A percentile compares a stretch with the other conserved stretches of the same genome.
phyloP scores from a whole-genome alignment of 257 asterid genomes.

The Gentiana dahurica region DNA sequence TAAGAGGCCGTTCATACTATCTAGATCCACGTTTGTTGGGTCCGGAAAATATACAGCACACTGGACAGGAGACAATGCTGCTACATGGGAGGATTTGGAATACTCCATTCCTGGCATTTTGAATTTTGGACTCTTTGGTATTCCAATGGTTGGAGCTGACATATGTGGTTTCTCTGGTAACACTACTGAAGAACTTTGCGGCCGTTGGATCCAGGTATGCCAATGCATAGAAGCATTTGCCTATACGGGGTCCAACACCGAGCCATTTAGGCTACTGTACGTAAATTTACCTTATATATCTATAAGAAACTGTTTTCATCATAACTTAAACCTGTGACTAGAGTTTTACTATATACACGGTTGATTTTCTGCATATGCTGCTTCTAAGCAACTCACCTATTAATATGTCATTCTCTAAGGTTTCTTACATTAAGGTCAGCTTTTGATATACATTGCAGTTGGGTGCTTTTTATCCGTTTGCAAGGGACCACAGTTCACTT shows the following conservation, averaged over 20 bases:
- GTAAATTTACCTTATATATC: no score
- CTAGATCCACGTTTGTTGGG: constrained; percentile 84
- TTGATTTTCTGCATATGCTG: no score
- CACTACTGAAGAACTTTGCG: constrained; percentile 86
- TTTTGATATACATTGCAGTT: background rate
- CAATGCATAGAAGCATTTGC: no score
- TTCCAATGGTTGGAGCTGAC: constrained; percentile 97
- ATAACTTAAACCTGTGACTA: no score
- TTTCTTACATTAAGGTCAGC: no score
- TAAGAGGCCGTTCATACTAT: constrained; percentile 74
- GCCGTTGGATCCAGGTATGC: constrained; percentile 79
- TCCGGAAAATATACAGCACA: constrained; percentile 84
- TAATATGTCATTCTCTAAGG: no score
- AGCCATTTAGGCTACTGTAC: no score
- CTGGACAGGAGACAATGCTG: constrained; percentile 96
- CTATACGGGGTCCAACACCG: no score
- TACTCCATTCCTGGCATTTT: constrained; percentile 73
- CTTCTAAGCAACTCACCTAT: no score
- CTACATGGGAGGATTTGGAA: constrained; percentile 79
- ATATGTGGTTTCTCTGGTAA: constrained; percentile 92
- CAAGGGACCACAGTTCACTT: constrained; percentile 84
- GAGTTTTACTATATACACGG: no score
- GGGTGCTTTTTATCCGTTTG: constrained; percentile 93
- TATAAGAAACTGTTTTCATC: no score
- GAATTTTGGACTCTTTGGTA: constrained; percentile 81